Evolutionary conservation across 805 yeast species (phyloP), one percentile per base, ranked within the genome.

Genomic region (Teunomyces kruisii): DNA sequence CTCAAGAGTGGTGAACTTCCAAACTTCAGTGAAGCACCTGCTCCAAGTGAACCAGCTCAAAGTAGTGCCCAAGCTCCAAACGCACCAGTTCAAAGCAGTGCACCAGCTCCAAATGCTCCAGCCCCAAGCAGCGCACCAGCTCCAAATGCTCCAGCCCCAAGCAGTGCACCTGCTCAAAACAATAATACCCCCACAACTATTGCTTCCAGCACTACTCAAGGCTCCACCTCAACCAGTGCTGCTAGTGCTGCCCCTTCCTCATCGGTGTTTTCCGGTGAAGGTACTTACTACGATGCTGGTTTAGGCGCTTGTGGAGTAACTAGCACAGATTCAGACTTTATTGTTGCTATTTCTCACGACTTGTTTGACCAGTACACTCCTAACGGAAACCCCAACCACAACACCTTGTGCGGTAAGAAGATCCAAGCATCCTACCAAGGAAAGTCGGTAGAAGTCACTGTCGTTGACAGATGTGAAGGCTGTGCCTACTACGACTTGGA

Each of bases 381-480:
- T 19, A 54, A 55, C 44, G 64, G 62, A 15, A 67, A 70, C 57
- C 67, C 75, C 4, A 79, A 75, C 53, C 57, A 71, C 47, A 72
- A 71, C 61, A 68, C 78, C 52, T 67, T 70, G 55, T 80, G 86
- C 61, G 84, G 84, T 43, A 74, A 70, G 61, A 60, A 70, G 55
- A 77, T 80, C 54, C 64, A 61, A 39, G 78, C 79, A 30, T 55
- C 54, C 54, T 74, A 72, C 54, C 62, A 64, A 46, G 81, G 77
- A 40, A 76, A 76, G 56, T 64, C 80, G 12, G 84, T 80, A 46
- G 71, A 67, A 36, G 86, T 81, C 40, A 75, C 76, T 16, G 81
- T 81, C 40, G 76, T 71, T 32, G 86, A 81, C 62, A 65, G 75
- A 50, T 82, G 86, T 64, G 76, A 67, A 43, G 83, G 79, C 17